Conservation (phyloP, 441 rosid species). For the Capsella rubella region DNA sequence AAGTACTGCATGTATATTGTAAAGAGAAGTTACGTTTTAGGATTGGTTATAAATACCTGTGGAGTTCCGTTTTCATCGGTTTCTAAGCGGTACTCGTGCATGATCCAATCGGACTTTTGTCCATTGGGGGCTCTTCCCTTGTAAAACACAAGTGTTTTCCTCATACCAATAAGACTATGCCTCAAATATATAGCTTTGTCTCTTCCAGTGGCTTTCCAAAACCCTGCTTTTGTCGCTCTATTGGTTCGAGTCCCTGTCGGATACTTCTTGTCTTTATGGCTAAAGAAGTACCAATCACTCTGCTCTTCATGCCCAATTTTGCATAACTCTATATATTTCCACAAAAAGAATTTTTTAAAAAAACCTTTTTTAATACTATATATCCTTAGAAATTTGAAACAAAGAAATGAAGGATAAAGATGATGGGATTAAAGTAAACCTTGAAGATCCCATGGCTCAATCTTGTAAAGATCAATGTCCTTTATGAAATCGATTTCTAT, state of each 20-base stretch:
- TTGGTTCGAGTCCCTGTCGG: conserved; percentile 99
- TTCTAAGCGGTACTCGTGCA: conserved; percentile 99
- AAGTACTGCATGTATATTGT: neutral
- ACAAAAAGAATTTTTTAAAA: neutral
- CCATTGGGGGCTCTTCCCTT: conserved; percentile 99
- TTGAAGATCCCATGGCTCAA: conserved; percentile 99
- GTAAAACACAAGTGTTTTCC: conserved; percentile 97
- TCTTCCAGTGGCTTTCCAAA: conserved; percentile 99
- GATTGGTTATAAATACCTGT: conserved; percentile 59
- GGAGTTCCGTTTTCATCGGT: conserved; percentile 95
- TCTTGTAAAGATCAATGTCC: conserved; percentile 98
- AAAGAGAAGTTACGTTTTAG: conserved; percentile 23
- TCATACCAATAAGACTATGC: conserved; percentile 91
- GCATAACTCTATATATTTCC: conserved; percentile 65
- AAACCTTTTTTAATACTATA: neutral
- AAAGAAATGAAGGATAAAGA: conserved; percentile 1
- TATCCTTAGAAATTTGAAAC: neutral
- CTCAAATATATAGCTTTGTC: conserved; percentile 89
- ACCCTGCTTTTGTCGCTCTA: conserved; percentile 99
- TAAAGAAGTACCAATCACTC: conserved; percentile 98
- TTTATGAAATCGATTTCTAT: conserved; percentile 94
- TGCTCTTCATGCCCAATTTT: conserved; percentile 92
- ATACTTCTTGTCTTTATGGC: conserved; percentile 99
- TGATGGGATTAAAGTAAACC: conserved; percentile 50
- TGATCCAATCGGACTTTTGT: conserved; percentile 98